A percentile compares a stretch with the other conserved stretches of the same genome.
These are phyloP conservation scores for Fusarium paranaense DNA, from an alignment of 2,329 filamentous ascomycete genomes.

Conservation along the genomic window DNA sequence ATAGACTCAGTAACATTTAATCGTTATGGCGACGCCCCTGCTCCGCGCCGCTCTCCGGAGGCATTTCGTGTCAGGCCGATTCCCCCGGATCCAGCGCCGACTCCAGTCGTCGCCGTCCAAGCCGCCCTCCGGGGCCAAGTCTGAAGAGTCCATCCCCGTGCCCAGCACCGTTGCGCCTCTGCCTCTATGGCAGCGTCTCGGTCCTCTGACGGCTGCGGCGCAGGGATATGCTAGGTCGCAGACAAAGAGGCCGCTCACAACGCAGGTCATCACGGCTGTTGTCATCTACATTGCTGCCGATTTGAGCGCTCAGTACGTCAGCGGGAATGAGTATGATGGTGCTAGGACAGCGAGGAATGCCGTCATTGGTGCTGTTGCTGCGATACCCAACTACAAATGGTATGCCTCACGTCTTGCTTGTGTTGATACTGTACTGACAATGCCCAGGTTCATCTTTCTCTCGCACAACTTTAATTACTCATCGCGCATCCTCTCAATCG, in stretches of 20 bases:
- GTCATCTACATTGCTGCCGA: constrained; percentile 85
- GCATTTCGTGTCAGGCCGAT: constrained; percentile 10
- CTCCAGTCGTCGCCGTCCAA: constrained; percentile 27
- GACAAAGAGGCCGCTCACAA: constrained; percentile 77
- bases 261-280: constrained; percentile 80
- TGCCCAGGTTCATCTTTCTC: constrained; percentile 80
- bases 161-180: constrained; percentile 41
- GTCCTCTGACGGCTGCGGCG: constrained; percentile 65
- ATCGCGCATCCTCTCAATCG: constrained; percentile 77
- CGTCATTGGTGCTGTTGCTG: constrained; percentile 76
- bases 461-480: constrained; percentile 86
- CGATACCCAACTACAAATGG: constrained; percentile 87
- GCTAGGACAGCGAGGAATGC: constrained; percentile 77
- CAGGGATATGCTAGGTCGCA: constrained; percentile 78
- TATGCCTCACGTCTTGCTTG: constrained; percentile 54
- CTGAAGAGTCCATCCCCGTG: constrained; percentile 32
- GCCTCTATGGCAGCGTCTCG: constrained; percentile 68
- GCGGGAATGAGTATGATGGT: constrained; percentile 73
- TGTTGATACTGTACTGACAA: not conserved
- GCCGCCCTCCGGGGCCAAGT: constrained; percentile 2
- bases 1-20: not conserved
- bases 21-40: constrained; percentile 33
- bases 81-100: constrained; percentile 31
- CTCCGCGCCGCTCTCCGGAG: constrained; percentile 32
- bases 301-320: constrained; percentile 79